Evolutionary conservation across 2,329 filamentous ascomycete species (phyloP).

Genomic region (Aureobasidium namibiae): DNA sequence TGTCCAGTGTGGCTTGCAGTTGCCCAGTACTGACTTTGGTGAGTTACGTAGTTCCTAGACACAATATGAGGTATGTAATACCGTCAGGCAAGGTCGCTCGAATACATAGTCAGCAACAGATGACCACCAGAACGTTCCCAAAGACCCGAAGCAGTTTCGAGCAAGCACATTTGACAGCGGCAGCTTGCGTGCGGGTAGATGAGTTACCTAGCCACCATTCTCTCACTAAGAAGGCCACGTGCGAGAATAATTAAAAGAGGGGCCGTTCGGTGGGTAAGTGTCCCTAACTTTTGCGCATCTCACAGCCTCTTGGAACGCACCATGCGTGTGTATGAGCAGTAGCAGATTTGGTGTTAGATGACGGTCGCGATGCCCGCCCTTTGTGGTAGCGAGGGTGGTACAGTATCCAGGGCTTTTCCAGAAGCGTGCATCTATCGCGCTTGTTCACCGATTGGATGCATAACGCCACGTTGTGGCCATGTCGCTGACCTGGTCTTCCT

Average conservation of each 20-base stretch:
- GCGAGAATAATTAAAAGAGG: conserved; percentile 6
- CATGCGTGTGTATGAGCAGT: not conserved
- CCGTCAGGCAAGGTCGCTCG: not conserved
- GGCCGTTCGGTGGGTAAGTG: not conserved
- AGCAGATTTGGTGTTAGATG: conserved; percentile 2
- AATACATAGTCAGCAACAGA: not conserved
- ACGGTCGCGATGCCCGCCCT: not conserved
- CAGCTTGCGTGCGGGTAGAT: conserved; percentile 6
- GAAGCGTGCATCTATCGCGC: not conserved
- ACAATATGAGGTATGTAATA: not conserved
- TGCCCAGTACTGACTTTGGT: not conserved
- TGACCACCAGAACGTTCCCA: not conserved
- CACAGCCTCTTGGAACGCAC: not conserved
- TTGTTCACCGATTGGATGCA: conserved; percentile 10
- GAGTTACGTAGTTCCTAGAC: not conserved
- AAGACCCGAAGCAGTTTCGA: not conserved
- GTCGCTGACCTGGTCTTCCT: not conserved
- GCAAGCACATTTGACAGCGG: conserved; percentile 9
- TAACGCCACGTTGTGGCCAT: conserved; percentile 13
- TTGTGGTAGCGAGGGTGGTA: conserved; percentile 10
- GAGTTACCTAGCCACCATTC: not conserved
- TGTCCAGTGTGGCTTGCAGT: not conserved
- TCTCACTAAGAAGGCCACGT: not conserved
- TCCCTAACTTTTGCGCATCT: not conserved
- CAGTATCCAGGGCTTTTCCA: not conserved